Conservation (phyloP, 257 asterid genomes). For the Anisodus acutangulus region DNA sequence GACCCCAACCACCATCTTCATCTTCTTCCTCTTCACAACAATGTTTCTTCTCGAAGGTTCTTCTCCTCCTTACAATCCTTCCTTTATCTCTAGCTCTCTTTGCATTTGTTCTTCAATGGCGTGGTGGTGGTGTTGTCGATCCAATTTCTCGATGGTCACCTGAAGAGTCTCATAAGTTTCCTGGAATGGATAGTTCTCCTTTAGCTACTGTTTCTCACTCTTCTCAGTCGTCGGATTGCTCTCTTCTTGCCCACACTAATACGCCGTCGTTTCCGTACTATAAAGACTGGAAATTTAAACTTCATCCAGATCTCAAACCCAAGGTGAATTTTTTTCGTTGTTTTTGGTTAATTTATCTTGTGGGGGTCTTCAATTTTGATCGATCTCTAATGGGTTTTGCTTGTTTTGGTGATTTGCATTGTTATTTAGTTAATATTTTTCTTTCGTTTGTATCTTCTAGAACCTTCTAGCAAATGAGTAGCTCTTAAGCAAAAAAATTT, state of each 20-base stretch:
- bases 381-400: conserved; percentile 16
- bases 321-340: conserved; percentile 29
- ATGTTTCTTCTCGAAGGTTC: conserved; percentile 43
- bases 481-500: neutral
- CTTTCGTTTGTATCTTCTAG: no score
- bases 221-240: conserved; percentile 42
- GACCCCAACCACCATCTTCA: conserved; percentile 48
- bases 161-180: conserved; percentile 50
- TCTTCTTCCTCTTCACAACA: conserved; percentile 33
- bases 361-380: conserved; percentile 1
- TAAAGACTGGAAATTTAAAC: conserved; percentile 47
- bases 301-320: conserved; percentile 53
- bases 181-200: conserved; percentile 55
- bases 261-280: conserved; percentile 55
- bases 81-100: conserved; percentile 52
- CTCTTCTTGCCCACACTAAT: conserved; percentile 36
- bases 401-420: conserved; percentile 1
- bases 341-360: neutral
- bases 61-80: conserved; percentile 50
- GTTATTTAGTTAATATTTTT: neutral
- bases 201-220: conserved; percentile 37
- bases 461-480: neutral
- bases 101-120: conserved; percentile 60
- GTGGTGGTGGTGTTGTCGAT: conserved; percentile 58
- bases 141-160: conserved; percentile 56